phyloP scores from a whole-genome alignment of 1,284 basidiomycete genomes.

The Takashimella tepidaria region DNA sequence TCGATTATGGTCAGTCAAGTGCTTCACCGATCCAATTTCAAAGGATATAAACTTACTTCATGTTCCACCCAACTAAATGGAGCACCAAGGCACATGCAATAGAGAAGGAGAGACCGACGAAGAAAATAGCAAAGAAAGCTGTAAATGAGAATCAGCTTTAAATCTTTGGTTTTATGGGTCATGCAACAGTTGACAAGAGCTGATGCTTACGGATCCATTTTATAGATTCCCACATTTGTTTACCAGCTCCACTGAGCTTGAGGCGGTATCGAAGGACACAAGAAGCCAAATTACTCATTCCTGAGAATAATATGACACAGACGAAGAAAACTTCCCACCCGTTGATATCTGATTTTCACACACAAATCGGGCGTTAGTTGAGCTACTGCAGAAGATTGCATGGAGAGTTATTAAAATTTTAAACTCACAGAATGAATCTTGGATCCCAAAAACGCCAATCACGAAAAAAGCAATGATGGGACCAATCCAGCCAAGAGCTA shows the following conservation, averaged over 20 bases:
- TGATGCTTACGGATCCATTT: conserved; percentile 9
- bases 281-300: conserved; percentile 62
- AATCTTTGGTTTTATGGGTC: neutral
- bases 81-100: neutral
- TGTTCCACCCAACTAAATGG: conserved; percentile 54
- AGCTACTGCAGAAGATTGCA: neutral
- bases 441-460: neutral
- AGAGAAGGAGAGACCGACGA: conserved; percentile 6
- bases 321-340: conserved; percentile 51
- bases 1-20: too few species aligned
- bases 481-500: conserved; percentile 59
- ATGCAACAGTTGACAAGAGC: neutral
- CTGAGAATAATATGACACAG: conserved; percentile 65
- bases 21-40: too few species aligned
- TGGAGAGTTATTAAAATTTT: neutral
- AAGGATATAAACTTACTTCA: conserved; percentile 50
- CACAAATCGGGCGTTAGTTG: too few species aligned
- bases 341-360: conserved; percentile 2
- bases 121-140: conserved; percentile 11
- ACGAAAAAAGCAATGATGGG: conserved; percentile 58
- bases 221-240: neutral
- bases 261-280: conserved; percentile 67
- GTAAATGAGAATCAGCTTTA: neutral
- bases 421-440: neutral
- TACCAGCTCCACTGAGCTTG: conserved; percentile 40